Evolutionary conservation across 305 asterid species (phyloP), one percentile per base, ranked within the genome.

Genomic region (Fraxinus albicans): DNA sequence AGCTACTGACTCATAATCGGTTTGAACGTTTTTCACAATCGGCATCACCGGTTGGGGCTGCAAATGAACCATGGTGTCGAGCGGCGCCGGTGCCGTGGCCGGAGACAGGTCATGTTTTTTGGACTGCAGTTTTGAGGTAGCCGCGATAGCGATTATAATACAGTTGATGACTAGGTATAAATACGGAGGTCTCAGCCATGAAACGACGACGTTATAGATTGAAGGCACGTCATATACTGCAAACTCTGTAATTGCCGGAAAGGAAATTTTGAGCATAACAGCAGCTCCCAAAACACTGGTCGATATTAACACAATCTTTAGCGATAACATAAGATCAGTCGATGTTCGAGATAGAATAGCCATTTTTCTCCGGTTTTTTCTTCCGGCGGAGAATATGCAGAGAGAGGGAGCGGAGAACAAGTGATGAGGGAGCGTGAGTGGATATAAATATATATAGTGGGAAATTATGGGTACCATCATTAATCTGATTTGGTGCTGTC

Each of bases 131-230:
- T 91, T 94, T 19, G 96, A 84, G 38, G 96, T 87, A 8, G 95
- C 96, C 60, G 90, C 92, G 76, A 94, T 93, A 27, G 92, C 88
- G 84, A 93, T 81, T 86, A 94, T 93, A 84, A 94, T 93, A 84
- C 92, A 90, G 87, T 94, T 94, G 84, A 93, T 88, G 77, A 94
- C 80, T 36, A 92, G 91, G 90, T 94, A 94, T 25, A 94, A 78
- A 67, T 93, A 94, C 21, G 97, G 97, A 0, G 98, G 98, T 38
- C 82, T 87, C 23, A 94, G 90, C 97, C 97, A 92, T 0, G 97
- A 89, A 65, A 90, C 87, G 81, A 87, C 78, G 87, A 80, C 88
- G 90, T 90, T 89, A 89, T 89, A 94, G 77, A 91, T 79, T 2
- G 92, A 86, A 1, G 95, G 97, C 4, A 90, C 88, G 17, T 90